A percentile compares a stretch with the other conserved stretches of the same genome.
phyloP scores from a whole-genome alignment of 148 eudicot genomes.

The Tetragonia tetragonoides region DNA sequence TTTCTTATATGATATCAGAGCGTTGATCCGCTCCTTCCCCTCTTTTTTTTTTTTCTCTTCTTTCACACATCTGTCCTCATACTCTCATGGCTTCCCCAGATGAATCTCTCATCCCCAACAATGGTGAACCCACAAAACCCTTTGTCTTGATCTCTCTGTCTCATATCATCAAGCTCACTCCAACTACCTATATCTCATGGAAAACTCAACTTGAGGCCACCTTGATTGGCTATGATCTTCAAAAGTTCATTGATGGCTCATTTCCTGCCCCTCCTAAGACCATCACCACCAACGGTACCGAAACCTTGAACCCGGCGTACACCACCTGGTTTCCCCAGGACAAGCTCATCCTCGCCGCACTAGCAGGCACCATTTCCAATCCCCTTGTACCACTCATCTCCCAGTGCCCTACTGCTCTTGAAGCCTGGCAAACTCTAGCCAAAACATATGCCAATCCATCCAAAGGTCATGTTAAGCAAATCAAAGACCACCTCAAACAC shows the following conservation, averaged over 20 bases:
- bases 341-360: not conserved
- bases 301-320: not conserved
- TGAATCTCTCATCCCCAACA: not conserved
- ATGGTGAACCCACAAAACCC: not conserved
- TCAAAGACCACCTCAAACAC: too few relatives aligned
- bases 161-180: not conserved
- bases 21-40: too few relatives aligned
- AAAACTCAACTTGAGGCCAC: constrained; percentile 8
- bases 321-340: constrained; percentile 4
- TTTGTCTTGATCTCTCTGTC: not conserved
- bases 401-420: not conserved
- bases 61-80: too few relatives aligned
- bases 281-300: not conserved
- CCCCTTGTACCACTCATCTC: not conserved
- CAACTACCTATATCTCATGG: not conserved
- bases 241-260: constrained; percentile 1
- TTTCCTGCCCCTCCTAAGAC: not conserved
- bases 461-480: not conserved
- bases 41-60: too few relatives aligned
- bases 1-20: too few relatives aligned
- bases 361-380: not conserved
- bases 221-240: not conserved
- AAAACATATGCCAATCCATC: constrained; percentile 4
- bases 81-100: too few relatives aligned
- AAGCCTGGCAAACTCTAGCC: not conserved